These are phyloP conservation scores for Kluyveromyces aestuarii DNA, from an alignment of 805 yeast genomes.

Conservation along the genomic window DNA sequence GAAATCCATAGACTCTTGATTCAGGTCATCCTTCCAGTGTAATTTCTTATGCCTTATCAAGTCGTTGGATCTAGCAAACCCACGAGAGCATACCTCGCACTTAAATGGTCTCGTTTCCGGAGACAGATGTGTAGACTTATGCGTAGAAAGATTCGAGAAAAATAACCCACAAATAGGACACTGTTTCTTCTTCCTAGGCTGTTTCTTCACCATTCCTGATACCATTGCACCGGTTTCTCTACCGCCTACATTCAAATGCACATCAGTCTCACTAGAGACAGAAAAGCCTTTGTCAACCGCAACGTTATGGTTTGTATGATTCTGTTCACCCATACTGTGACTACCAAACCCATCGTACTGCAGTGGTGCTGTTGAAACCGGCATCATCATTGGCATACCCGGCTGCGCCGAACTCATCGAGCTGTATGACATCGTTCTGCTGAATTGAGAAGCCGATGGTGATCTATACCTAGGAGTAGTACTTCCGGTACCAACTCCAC, in stretches of 20 bases:
- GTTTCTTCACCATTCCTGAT: slow-evolving; percentile 32
- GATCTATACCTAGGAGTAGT: neutral
- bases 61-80: slow-evolving; percentile 84
- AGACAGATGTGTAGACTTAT: slow-evolving; percentile 65
- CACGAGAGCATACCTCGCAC: slow-evolving; percentile 71
- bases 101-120: slow-evolving; percentile 68
- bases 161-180: slow-evolving; percentile 61
- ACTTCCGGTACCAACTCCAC: neutral
- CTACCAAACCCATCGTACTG: slow-evolving; percentile 56
- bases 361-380: slow-evolving; percentile 29
- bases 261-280: slow-evolving; percentile 6
- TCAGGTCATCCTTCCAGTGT: slow-evolving; percentile 60
- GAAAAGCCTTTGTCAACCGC: neutral
- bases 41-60: slow-evolving; percentile 76
- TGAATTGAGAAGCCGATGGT: neutral
- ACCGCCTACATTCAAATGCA: neutral
- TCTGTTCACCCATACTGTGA: slow-evolving; percentile 2
- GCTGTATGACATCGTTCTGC: neutral
- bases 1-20: slow-evolving; percentile 2
- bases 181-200: slow-evolving; percentile 55
- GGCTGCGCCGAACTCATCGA: neutral
- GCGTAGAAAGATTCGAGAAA: slow-evolving; percentile 78
- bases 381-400: neutral
- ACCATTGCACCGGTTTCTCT: slow-evolving; percentile 16
- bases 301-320: neutral